Percentiles rank a stretch among this genome's conserved stretches.
Evolutionary conservation across 805 yeast genomes (phyloP).

Genomic region (Kuraishia ogatae): DNA sequence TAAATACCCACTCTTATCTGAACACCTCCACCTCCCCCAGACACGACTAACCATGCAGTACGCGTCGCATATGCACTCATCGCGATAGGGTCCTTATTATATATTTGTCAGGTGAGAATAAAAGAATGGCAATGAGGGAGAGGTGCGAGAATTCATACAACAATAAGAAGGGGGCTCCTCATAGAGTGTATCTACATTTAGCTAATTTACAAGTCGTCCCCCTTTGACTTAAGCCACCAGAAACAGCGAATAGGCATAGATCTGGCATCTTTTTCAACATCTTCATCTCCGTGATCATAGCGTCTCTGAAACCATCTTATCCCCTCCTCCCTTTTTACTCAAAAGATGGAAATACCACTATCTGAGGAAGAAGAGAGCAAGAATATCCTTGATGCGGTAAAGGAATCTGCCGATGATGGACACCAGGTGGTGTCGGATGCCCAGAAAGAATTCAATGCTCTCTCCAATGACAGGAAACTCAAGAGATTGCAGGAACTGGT

Average conservation of each 20-base stretch:
- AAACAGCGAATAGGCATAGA: too few species aligned
- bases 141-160: neutral
- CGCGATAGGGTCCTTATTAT: neutral
- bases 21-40: neutral
- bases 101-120: neutral
- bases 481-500: slow-evolving; percentile 64
- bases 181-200: too few species aligned
- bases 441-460: slow-evolving; percentile 31
- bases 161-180: too few species aligned
- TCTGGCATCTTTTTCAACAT: too few species aligned
- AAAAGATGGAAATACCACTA: slow-evolving; percentile 4
- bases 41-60: neutral
- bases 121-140: too few species aligned
- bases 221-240: too few species aligned
- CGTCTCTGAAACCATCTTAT: too few species aligned
- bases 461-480: slow-evolving; percentile 49
- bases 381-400: slow-evolving; percentile 13
- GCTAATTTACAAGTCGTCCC: too few species aligned
- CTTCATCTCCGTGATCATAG: too few species aligned
- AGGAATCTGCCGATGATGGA: slow-evolving; percentile 7
- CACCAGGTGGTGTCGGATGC: slow-evolving; percentile 16
- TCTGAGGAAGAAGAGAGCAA: slow-evolving; percentile 16
- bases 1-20: neutral
- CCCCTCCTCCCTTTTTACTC: too few species aligned
- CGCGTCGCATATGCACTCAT: neutral